These are phyloP conservation scores for Leccinum sublutescens DNA, from an alignment of 768 basidiomycete genomes.

Conservation along the genomic window DNA sequence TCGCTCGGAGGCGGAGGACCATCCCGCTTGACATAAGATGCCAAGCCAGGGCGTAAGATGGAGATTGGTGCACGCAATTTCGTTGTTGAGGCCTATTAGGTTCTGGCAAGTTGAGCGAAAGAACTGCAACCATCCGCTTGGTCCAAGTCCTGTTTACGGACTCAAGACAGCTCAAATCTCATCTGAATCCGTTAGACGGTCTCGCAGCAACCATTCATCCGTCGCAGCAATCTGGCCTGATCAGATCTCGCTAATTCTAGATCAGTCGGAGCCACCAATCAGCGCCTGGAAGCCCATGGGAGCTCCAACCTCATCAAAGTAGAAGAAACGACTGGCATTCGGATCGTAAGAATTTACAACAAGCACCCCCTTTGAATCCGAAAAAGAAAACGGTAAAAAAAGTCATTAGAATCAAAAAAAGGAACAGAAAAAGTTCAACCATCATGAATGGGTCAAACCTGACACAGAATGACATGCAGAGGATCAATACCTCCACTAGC, in stretches of 20 bases:
- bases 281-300: neutral
- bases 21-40: neutral
- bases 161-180: neutral
- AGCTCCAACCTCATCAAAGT: neutral
- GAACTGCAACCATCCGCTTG: no score
- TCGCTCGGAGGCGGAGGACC: neutral
- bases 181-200: neutral
- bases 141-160: neutral
- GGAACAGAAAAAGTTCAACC: constrained; percentile 2
- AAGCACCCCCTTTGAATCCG: constrained; percentile 15
- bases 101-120: neutral
- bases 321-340: constrained; percentile 8
- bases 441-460: neutral
- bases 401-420: constrained; percentile 3
- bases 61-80: neutral
- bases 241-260: neutral
- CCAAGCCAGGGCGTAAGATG: neutral
- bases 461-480: constrained; percentile 1
- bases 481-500: constrained; percentile 1
- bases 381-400: constrained; percentile 1
- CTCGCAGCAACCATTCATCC: neutral
- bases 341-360: constrained; percentile 19
- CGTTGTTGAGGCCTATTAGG: neutral
- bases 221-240: neutral
- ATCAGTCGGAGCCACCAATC: neutral